These are phyloP conservation scores for Paraconiothyrium sp. DNA, from an alignment of 2,329 filamentous ascomycete species.

Conservation along the genomic window DNA sequence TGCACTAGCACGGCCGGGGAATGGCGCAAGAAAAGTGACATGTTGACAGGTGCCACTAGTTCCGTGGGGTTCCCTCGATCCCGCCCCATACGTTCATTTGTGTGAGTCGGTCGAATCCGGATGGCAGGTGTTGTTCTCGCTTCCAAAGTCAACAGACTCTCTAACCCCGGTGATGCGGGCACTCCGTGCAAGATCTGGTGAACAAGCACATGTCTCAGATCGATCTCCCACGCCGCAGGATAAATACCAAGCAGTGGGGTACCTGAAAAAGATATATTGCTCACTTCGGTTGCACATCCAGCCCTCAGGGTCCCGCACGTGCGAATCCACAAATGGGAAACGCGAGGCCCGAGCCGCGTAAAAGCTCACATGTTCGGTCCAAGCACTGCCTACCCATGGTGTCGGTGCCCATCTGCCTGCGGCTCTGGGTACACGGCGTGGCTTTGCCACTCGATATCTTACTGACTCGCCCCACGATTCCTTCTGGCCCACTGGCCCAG, in stretches of 20 bases:
- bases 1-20: neutral
- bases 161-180: neutral
- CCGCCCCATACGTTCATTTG: neutral
- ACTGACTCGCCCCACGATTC: conserved; percentile 6
- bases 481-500: conserved; percentile 8
- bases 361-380: neutral
- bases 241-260: neutral
- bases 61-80: conserved; percentile 1
- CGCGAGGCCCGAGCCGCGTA: conserved; percentile 3
- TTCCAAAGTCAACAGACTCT: neutral
- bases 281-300: neutral
- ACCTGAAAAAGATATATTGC: neutral
- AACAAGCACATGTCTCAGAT: neutral
- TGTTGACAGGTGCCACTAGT: conserved; percentile 3
- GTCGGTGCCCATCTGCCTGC: neutral
- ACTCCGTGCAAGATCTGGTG: too few species aligned
- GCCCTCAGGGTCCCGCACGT: conserved; percentile 4
- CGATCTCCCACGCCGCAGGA: neutral
- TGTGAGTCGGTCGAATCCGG: neutral
- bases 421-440: conserved; percentile 1
- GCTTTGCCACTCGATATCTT: conserved; percentile 5
- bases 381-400: neutral
- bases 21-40: neutral
- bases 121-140: neutral
- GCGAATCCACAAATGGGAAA: conserved; percentile 5